phyloP scores from a whole-genome alignment of 2,329 filamentous ascomycete species.

The Aspergillus neotritici region DNA sequence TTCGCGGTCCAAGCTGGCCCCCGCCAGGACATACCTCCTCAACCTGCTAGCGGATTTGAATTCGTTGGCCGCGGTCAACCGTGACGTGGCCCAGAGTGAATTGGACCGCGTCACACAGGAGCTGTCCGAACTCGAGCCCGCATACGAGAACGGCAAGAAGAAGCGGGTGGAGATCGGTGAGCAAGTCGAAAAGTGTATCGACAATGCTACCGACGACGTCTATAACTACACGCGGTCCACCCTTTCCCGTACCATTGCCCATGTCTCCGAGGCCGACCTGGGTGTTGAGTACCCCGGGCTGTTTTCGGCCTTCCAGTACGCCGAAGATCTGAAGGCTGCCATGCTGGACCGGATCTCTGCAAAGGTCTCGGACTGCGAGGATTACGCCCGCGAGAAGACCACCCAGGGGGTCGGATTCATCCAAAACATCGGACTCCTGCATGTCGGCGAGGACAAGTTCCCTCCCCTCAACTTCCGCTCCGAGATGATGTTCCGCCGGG shows the following conservation, averaged over 20 bases:
- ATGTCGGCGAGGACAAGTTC: slow-evolving; percentile 77
- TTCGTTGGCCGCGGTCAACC: slow-evolving; percentile 76
- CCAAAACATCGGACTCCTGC: slow-evolving; percentile 79
- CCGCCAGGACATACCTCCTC: slow-evolving; percentile 88
- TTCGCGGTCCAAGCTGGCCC: slow-evolving; percentile 88
- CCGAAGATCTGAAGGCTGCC: slow-evolving; percentile 83
- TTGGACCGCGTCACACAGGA: slow-evolving; percentile 76
- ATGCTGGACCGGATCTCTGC: slow-evolving; percentile 85
- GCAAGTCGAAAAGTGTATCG: slow-evolving; percentile 73
- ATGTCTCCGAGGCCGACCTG: slow-evolving; percentile 69
- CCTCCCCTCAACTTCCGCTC: slow-evolving; percentile 80
- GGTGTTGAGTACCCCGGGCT: slow-evolving; percentile 83
- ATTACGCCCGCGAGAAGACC: slow-evolving; percentile 72
- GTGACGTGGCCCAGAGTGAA: slow-evolving; percentile 78
- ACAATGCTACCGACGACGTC: slow-evolving; percentile 76
- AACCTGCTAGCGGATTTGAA: slow-evolving; percentile 88
- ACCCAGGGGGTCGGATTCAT: slow-evolving; percentile 78
- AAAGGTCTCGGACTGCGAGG: slow-evolving; percentile 73
- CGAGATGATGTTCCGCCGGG: slow-evolving; percentile 86
- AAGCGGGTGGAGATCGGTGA: slow-evolving; percentile 75
- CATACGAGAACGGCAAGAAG: slow-evolving; percentile 76
- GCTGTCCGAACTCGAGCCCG: slow-evolving; percentile 74
- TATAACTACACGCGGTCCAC: slow-evolving; percentile 76
- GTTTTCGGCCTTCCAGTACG: slow-evolving; percentile 80
- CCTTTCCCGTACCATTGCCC: slow-evolving; percentile 67